Conservation (phyloP, 2,329 filamentous ascomycete genomes). For the Pseudogymnoascus sp. region DNA sequence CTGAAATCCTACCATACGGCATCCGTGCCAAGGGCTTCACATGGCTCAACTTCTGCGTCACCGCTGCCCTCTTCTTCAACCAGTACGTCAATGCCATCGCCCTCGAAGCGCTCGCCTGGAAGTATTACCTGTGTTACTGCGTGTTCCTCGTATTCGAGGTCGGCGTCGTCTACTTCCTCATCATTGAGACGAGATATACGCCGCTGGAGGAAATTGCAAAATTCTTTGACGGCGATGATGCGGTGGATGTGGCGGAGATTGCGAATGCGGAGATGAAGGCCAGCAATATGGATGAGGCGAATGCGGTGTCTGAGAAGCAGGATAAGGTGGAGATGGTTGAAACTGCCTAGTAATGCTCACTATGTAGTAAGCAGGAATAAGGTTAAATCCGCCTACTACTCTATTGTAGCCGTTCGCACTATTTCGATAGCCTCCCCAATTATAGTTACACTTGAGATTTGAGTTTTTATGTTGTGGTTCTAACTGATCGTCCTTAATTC, state of each 20-base stretch:
- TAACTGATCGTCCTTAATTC: no score
- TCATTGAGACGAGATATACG: constrained; percentile 34
- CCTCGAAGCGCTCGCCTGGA: constrained; percentile 32
- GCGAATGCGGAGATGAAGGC: neutral
- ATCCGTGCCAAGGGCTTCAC: constrained; percentile 33
- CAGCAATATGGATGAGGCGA: neutral
- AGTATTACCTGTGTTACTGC: constrained; percentile 36
- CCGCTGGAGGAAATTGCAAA: constrained; percentile 37
- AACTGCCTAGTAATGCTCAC: neutral
- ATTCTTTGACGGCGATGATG: constrained; percentile 35
- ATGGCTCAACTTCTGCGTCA: constrained; percentile 29
- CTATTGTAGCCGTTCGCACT: neutral
- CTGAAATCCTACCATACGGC: constrained; percentile 51
- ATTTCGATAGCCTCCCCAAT: neutral
- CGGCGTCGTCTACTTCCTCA: constrained; percentile 22
- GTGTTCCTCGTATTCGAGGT: constrained; percentile 24
- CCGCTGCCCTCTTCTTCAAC: constrained; percentile 39
- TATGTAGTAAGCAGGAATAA: no score
- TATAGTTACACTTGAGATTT: neutral
- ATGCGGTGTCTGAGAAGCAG: neutral
- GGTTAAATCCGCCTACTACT: no score
- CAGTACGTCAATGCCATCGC: constrained; percentile 37
- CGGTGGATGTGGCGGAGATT: constrained; percentile 15
- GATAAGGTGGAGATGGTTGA: neutral
- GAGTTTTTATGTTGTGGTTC: neutral